Evolutionary conservation across 768 basidiomycete genomes (phyloP), one percentile per base, ranked within the genome.

Genomic region (Lentinula edodes): DNA sequence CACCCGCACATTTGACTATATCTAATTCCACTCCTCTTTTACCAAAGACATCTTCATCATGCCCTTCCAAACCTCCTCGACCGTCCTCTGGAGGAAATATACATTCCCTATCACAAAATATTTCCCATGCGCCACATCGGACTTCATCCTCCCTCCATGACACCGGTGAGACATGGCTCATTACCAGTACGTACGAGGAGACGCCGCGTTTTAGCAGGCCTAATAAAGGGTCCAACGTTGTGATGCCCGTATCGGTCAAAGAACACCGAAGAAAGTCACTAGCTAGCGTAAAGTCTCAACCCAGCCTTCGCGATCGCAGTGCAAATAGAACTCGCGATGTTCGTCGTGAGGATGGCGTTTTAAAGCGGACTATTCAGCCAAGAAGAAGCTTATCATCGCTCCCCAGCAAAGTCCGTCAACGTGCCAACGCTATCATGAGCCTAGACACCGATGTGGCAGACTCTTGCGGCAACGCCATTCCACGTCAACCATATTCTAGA

Each of bases 211-310:
- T 59, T 34, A 46, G 43, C 43, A 45, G 58, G 32, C 34, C 48
- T 18, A 59, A 23, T 15, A 45, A 45, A 32, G 58, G 43, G 28
- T 50, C 58, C 43, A 50, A 20, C 13, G 58, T 59, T 23, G 58
- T 59, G 13, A 45, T 59, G 43, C 58, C 58, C 41, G 43, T 50
- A 5, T 59, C 58, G 28, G 58, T 42, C 5, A 45, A 50, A 20
- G 58, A 59, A 50, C 12, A 59, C 16, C 43, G 58, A 15, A 56
- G 54, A 41, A 56, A 43, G 38, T 56, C 54, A 6, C 28, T 56
- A 12, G 7, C n/a, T 20, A 23, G 38, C 28, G 36, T 36, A 5
- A 56, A 56, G 36, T 56, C 54, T 10, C 36, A 56, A 13, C 38
- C 54, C 32, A 56, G 32, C 32, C 54, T 35, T 23, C 36, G 38